phyloP scores from a whole-genome alignment of 2,329 filamentous ascomycete genomes.

The Botrytis elliptica region DNA sequence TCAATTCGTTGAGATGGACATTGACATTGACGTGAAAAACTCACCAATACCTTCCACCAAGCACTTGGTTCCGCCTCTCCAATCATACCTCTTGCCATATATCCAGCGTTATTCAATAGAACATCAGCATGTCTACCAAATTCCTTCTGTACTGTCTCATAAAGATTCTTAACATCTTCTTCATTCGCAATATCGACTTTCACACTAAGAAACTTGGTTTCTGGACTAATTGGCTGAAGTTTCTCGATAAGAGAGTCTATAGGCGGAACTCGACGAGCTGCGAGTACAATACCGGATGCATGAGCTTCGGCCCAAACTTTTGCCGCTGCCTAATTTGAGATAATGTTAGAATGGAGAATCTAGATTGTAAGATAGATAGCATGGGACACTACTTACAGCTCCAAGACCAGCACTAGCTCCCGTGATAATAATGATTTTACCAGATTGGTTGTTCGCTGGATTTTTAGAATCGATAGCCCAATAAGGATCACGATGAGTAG shows the following conservation, averaged over 20 bases:
- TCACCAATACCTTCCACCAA: slow-evolving; percentile 11
- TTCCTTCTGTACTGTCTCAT: slow-evolving; percentile 23
- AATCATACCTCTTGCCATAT: slow-evolving; percentile 37
- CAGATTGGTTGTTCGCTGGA: slow-evolving; percentile 27
- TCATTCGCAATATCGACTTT: slow-evolving; percentile 28
- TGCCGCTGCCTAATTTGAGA: slow-evolving; percentile 28
- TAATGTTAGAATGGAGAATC: not conserved
- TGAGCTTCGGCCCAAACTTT: slow-evolving; percentile 36
- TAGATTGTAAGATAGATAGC: no score
- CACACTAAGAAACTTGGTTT: slow-evolving; percentile 24
- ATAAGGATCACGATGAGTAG: slow-evolving; percentile 34
- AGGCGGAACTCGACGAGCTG: slow-evolving; percentile 31
- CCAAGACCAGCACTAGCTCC: slow-evolving; percentile 38
- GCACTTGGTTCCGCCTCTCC: not conserved
- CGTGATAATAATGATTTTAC: slow-evolving; percentile 35
- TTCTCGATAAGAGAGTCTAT: slow-evolving; percentile 24
- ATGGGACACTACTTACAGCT: slow-evolving; percentile 26
- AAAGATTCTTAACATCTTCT: slow-evolving; percentile 28
- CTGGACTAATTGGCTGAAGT: slow-evolving; percentile 21
- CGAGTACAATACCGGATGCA: slow-evolving; percentile 38
- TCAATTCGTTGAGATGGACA: rapidly evolving
- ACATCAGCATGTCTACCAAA: slow-evolving; percentile 39
- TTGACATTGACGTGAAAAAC: not conserved
- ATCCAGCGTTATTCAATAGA: slow-evolving; percentile 46
- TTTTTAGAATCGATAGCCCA: slow-evolving; percentile 31